Percentiles rank a stretch among this genome's conserved stretches.
Conservation (phyloP, 352 stramenopile genomes). For the Phytophthora citricola region DNA sequence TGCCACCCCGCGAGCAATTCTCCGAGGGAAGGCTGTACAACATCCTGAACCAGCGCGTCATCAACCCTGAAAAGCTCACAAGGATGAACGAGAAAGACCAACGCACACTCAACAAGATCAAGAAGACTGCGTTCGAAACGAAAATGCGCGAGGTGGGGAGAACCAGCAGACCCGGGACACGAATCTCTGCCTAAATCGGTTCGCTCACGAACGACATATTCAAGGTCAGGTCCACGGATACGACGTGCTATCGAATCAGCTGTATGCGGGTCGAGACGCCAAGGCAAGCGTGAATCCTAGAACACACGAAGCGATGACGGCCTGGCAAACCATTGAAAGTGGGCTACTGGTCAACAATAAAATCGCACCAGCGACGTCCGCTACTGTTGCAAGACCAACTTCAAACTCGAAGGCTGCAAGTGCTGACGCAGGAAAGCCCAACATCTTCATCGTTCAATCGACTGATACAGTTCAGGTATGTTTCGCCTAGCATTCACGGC, state of each 20-base stretch:
- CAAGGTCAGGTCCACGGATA: constrained; percentile 67
- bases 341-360: constrained; percentile 42
- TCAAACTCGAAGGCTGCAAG: neutral
- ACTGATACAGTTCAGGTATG: constrained; percentile 8
- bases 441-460: constrained; percentile 40
- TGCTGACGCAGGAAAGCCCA: constrained; percentile 21
- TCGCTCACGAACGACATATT: constrained; percentile 61
- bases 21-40: constrained; percentile 79
- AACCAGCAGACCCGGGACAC: constrained; percentile 46
- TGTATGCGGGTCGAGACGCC: constrained; percentile 53
- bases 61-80: constrained; percentile 54
- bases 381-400: neutral
- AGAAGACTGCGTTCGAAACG: constrained; percentile 63
- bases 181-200: constrained; percentile 66
- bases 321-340: constrained; percentile 61
- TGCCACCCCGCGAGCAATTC: constrained; percentile 71
- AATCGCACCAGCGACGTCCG: constrained; percentile 10
- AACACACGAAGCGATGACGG: constrained; percentile 48
- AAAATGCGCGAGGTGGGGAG: constrained; percentile 53
- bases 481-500: neutral
- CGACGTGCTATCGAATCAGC: constrained; percentile 70
- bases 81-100: constrained; percentile 51
- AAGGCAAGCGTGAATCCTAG: constrained; percentile 53
- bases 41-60: constrained; percentile 74
- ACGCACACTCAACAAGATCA: constrained; percentile 64